Conservation (phyloP, 345 rosid genomes). For the Populus ilicifolia region DNA sequence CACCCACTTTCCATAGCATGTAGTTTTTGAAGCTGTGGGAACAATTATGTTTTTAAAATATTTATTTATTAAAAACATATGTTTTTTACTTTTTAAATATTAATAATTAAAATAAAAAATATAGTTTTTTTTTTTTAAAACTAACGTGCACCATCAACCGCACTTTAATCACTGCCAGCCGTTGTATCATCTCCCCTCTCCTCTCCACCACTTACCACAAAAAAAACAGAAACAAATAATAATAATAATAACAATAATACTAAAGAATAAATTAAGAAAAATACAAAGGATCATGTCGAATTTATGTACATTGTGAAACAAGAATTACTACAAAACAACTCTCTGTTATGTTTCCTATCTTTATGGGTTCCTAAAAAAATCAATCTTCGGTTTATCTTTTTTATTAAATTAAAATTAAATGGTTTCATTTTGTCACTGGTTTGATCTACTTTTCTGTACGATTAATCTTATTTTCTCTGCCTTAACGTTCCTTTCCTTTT, state of each 20-base stretch:
- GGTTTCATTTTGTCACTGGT: conserved; percentile 8
- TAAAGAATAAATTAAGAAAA: not conserved
- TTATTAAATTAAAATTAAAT: not conserved
- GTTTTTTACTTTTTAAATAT: too few relatives aligned
- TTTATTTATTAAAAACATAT: too few relatives aligned
- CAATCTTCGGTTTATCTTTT: not conserved
- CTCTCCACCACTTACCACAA: not conserved
- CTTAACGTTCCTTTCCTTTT: conserved; percentile 7
- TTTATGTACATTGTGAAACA: not conserved
- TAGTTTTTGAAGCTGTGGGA: too few relatives aligned
- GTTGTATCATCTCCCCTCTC: not conserved
- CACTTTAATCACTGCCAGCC: not conserved
- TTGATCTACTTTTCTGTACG: conserved; percentile 12
- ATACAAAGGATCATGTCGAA: not conserved
- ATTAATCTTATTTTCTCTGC: conserved; percentile 11
- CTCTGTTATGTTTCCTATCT: not conserved
- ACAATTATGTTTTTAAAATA: too few relatives aligned
- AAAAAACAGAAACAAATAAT: too few relatives aligned
- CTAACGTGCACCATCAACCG: not conserved
- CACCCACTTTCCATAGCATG: not conserved
- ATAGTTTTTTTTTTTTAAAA: not conserved
- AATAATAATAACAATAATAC: not conserved
- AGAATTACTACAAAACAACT: not conserved
- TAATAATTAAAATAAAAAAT: too few relatives aligned
- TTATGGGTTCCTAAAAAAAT: not conserved